Conservation (phyloP, 371 early-diverging fungal genomes). For the Parasitella parasitica region DNA sequence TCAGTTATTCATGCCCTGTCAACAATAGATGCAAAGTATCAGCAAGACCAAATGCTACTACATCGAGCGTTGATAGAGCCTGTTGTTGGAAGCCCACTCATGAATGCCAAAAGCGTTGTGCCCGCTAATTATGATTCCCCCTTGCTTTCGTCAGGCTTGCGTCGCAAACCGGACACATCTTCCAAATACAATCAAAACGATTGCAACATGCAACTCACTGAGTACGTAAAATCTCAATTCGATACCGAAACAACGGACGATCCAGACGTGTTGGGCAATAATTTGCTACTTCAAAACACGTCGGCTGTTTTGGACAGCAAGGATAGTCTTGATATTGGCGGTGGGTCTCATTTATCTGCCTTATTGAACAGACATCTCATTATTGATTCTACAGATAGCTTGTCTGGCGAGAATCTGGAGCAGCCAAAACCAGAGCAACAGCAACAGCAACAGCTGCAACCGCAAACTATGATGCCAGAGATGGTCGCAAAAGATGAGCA, state of each 20-base stretch:
- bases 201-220: background rate
- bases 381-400: background rate
- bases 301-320: background rate
- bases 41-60: constrained; percentile 19
- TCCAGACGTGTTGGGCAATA: background rate
- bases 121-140: background rate
- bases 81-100: constrained; percentile 24
- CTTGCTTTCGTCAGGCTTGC: background rate
- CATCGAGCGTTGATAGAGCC: constrained; percentile 27
- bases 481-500: background rate
- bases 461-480: background rate
- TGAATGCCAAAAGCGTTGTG: constrained; percentile 28
- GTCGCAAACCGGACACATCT: background rate
- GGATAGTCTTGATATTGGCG: background rate
- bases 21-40: constrained; percentile 10
- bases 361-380: background rate
- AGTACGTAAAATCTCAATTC: background rate
- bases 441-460: background rate
- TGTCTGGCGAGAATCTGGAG: background rate
- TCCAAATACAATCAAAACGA: background rate
- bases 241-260: background rate
- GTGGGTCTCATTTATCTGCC: constrained; percentile 1
- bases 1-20: constrained; percentile 18
- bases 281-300: background rate
- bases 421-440: background rate